Base-by-base conservation (phyloP, 495 filamentous ascomycete genomes). In the Aspergillus avenaceus region DNA sequence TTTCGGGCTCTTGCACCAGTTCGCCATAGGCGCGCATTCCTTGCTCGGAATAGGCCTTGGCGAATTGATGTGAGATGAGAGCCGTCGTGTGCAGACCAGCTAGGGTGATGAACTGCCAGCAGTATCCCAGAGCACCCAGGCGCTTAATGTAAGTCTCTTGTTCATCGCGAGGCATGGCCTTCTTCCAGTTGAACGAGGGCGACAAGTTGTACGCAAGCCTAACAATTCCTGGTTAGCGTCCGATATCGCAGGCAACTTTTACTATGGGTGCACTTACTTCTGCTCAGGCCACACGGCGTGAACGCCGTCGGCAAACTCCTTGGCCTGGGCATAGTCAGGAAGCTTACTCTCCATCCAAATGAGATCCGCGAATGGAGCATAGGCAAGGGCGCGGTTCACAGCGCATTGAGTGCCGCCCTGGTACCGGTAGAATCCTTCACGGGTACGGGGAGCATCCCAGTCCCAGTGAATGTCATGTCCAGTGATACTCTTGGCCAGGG, bases 311-410 rank as follows among this genome's bases (percentile, higher is more conserved):
- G 93, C 95, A 56, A 98, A 98, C 61, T 97, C 87, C 76, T 90
- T 84, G 23, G 93, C 93, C 73, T 97, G 93, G 34, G 76, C 70
- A 71, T 83, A 97, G 66, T 97, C 93, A 37, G 93, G 93, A 47
- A 96, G 76, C 71, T 96, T 96, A 75, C 84, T 89, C 82, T 98
- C 93, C 93, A 98, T 98, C 93, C 93, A 98, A 68, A 98, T 89
- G 59, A 95, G 78, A 62, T 98, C 93, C 40, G 86, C 84, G 72
- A 95, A 97, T 8, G 93, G 95, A 2, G 90, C 95, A 63, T 91
- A 98, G 2, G 93, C 89, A 34, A 95, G 72, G 4, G 90, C 93
- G 28, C 93, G 83, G 76, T 95, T 96, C 59, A 98, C 78, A 24
- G 90, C 89, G 63, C 90, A 96, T 62, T 90, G 84, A 56, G 89